phyloP scores from a whole-genome alignment of 75 land plant species.

The Pinus taeda region DNA sequence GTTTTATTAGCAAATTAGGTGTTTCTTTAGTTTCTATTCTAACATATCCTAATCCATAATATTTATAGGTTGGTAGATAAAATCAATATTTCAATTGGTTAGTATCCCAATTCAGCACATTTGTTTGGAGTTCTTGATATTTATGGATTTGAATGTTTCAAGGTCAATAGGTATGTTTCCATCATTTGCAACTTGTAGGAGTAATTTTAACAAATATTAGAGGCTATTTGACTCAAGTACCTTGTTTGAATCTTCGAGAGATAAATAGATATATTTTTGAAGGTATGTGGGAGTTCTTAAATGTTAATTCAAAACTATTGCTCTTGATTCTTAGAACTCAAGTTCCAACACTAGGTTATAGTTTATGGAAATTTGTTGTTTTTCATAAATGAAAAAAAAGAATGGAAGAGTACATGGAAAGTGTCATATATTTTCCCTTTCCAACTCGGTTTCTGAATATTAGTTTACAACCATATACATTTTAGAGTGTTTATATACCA shows the following conservation, averaged over 20 bases:
- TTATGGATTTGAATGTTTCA: conserved; percentile 98
- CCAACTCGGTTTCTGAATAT: background rate
- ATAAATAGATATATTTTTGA: background rate
- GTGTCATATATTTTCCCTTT: background rate
- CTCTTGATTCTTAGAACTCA: background rate
- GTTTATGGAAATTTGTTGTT: background rate
- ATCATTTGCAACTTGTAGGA: background rate
- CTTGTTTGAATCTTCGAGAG: background rate
- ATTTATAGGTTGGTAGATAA: conserved; percentile 74
- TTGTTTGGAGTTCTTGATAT: conserved; percentile 96
- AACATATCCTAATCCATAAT: background rate
- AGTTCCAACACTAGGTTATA: background rate
- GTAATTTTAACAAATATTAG: background rate
- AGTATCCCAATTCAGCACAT: conserved; percentile 74
- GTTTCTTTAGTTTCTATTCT: background rate
- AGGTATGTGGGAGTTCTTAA: background rate
- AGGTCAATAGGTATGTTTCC: conserved; percentile 55
- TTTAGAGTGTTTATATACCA: background rate
- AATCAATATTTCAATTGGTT: conserved; percentile 92
- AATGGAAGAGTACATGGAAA: background rate
- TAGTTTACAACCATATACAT: background rate
- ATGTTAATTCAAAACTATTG: background rate
- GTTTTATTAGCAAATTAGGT: background rate
- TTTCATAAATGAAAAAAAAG: background rate
- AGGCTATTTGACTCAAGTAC: background rate